A percentile compares a stretch with the other conserved stretches of the same genome.
These are phyloP conservation scores for Macrolepiota fuliginosa DNA, from an alignment of 768 basidiomycete genomes.

Conservation along the genomic window DNA sequence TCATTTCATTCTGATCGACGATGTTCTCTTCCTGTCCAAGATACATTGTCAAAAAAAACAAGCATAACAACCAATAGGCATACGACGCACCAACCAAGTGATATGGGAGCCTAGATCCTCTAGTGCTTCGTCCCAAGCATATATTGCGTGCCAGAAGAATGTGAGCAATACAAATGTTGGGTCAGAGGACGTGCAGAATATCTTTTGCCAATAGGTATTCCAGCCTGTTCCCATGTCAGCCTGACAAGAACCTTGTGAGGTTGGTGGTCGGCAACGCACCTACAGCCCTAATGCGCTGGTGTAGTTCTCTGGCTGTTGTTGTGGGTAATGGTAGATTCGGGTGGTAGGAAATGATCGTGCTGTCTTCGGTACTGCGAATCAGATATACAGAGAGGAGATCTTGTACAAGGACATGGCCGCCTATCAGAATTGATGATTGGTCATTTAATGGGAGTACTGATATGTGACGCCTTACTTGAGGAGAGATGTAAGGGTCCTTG, in stretches of 20 bases:
- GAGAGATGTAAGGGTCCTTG: too few relatives aligned
- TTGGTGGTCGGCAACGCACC: slow-evolving; percentile 23
- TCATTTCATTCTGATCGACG: slow-evolving; percentile 38
- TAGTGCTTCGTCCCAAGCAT: slow-evolving; percentile 57
- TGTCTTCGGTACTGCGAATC: slow-evolving; percentile 41
- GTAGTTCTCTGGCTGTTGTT: slow-evolving; percentile 40
- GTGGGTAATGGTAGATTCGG: slow-evolving; percentile 33
- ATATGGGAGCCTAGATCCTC: slow-evolving; percentile 51
- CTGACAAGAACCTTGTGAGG: not conserved
- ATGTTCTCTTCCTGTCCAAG: slow-evolving; percentile 48
- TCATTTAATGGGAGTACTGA: slow-evolving; percentile 23
- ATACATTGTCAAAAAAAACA: too few relatives aligned
- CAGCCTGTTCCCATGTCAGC: slow-evolving; percentile 21
- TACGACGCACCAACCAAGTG: slow-evolving; percentile 41
- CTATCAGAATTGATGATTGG: slow-evolving; percentile 24
- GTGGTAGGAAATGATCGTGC: slow-evolving; percentile 51
- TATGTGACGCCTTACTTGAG: too few relatives aligned
- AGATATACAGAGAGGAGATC: slow-evolving; percentile 36
- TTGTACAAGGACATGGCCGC: slow-evolving; percentile 12
- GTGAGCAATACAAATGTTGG: slow-evolving; percentile 52
- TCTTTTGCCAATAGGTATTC: slow-evolving; percentile 43
- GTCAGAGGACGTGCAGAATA: slow-evolving; percentile 38
- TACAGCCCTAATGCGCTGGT: slow-evolving; percentile 45
- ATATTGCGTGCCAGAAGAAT: slow-evolving; percentile 55
- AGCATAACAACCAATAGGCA: not conserved